Evolutionary conservation across 208 protist species (phyloP), one percentile per base, ranked within the genome.

Genomic region (Leishmania braziliensis): DNA sequence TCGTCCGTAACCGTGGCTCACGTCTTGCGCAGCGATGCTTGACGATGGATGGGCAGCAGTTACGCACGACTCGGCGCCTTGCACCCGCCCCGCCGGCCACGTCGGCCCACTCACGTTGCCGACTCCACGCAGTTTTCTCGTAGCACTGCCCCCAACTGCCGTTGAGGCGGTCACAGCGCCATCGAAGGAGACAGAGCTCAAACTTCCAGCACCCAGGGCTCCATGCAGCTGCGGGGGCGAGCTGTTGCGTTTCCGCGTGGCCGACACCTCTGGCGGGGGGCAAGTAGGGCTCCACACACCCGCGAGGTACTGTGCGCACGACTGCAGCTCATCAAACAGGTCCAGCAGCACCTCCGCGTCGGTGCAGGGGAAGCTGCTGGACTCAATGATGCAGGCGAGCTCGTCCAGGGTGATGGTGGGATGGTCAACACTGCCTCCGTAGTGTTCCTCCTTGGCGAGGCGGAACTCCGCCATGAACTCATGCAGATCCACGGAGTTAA

Each of bases 381-480:
- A 75, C 62, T 96, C 90, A 6, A 95, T 62, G 9, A 96, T 92
- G 51, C 89, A 82, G n/a, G 85, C 87, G 18, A 96, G 73, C 14
- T 88, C 85, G 54, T 93, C 88, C 46, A 93, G 77, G 29, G 85
- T 90, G 70, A 96, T 88, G 72, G 10, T 23, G 2, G 79, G 81
- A 48, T 69, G 63, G 33, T 85, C 82, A 9, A 81, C 56, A 10
- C 82, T 66, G 10, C 82, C 77, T 3, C 91, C 92, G 50, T 90
- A 82, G 62, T 79, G 83, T 50, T 92, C 90, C 54, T 87, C 86
- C 77, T 94, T 94, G 53, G 86, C 91, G 63, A 83, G 71, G 53
- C 89, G 91, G 46, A 96, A 92, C 60, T 95, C 93, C 51, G 87
- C 74, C 1, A 96, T 72, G 56, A 96, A 93, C 56, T 88, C 85